Evolutionary conservation across 306 rosid genomes (phyloP), one percentile per base, ranked within the genome.

Genomic region (Astragalus membranaceus): DNA sequence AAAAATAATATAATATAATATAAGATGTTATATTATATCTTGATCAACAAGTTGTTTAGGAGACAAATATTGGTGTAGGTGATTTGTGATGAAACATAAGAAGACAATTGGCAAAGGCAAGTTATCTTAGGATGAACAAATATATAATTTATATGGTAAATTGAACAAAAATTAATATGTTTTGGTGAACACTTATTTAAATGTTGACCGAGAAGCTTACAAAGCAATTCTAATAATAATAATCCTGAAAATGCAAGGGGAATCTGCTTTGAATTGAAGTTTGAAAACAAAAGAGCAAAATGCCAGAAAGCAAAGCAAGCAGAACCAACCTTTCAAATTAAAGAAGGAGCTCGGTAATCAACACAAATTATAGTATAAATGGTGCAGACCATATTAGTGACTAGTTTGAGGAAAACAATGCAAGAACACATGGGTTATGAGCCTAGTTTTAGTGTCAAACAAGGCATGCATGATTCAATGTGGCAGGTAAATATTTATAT

Each of bases 391-490:
- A 61, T 55, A 46, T 67, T 75, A 76, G 82, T 64, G 78, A 76
- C 75, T 43, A 33, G 20, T n/a, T 81, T 75, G 89, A 75, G 85
- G 86, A 81, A 87, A 87, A 81, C 96, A 76, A 89, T 87, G 92
- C 87, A 83, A 64, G 5, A 69, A 74, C 92, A 87, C 96, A 85
- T 85, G 92, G 78, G 72, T 13, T 20, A 56, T 48, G 44, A 6
- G 39, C 51, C 75, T 73, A 67, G 70, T 73, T 70, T 79, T 73
- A 67, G 74, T 81, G 79, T 66, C 76, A 80, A 73, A 72, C 81
- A 66, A 79, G 63, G 36, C 64, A 44, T 66, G 37, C 74, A 78
- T 55, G 80, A 77, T 78, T 81, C 75, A 82, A 58, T 8, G 63
- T 29, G 4, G 67, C 70, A 80, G 75, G 79, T 39, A 73, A 64